Base-by-base conservation (phyloP, 2,329 filamentous ascomycete genomes). In the Tolypocladium nubicola region DNA sequence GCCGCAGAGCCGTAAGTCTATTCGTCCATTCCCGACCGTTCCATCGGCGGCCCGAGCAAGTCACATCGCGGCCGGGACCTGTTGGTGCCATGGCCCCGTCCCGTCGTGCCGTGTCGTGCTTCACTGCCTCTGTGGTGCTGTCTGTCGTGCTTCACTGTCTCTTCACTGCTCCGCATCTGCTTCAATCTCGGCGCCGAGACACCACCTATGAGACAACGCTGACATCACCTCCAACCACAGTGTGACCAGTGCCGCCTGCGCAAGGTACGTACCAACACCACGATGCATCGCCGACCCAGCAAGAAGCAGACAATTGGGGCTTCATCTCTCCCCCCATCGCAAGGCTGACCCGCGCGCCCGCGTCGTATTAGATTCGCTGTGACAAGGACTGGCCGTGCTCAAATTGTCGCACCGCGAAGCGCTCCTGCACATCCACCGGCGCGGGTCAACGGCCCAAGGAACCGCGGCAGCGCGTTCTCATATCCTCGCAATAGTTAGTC, bases 361-460 rank as follows among this genome's bases (percentile, higher is more conserved):
- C 30, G 19, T 50, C 47, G 3, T 35, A 37, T 7, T 56, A 84
- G 81, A 81, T 83, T 57, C 79, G 79, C 52, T 84, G 81, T 64
- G 79, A 83, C 65, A 83, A 81, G 66, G 77, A 80, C 45, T 76
- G 75, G 60, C 81, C 81, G 33, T 84, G 81, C 65, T 79, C 80
- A 55, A 83, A 83, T 63, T 84, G 81, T 63, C 75, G 77, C 39
- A 79, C 75, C 30, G 78, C 79, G 35, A 77, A 76, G 60, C 73
- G 80, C 10, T 64, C 72, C 14, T 84, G 81, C 64, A 81, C 78
- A 58, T 83, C 79, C 5, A 81, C 79, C 0, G 80, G 80, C 4
- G 70, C 74, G 14, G 77, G 78, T 9, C 80, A 83, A 63, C 76
- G 79, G 59, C 77, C 79, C 33, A 81, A 79, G 65, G 80, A 83